Evolutionary conservation across 768 basidiomycete genomes (phyloP).

Genomic region (Solioccasus polychromus): DNA sequence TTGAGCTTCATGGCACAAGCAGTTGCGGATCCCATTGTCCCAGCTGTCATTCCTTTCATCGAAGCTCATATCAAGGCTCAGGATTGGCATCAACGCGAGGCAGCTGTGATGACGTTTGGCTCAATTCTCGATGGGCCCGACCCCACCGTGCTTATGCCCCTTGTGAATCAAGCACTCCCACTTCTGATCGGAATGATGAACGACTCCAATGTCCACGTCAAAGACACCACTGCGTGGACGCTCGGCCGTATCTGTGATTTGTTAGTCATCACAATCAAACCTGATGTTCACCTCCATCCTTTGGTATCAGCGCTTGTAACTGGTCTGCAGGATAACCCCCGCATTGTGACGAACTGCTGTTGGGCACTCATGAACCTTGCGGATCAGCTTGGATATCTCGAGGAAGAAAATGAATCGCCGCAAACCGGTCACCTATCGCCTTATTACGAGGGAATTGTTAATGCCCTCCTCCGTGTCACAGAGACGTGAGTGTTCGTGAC

Average conservation of each 20-base stretch:
- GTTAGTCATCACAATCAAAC: slow-evolving; percentile 81
- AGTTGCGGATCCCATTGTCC: slow-evolving; percentile 87
- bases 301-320: slow-evolving; percentile 80
- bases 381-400: slow-evolving; percentile 78
- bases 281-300: slow-evolving; percentile 81
- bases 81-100: slow-evolving; percentile 96
- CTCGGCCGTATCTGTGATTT: slow-evolving; percentile 93
- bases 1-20: slow-evolving; percentile 85
- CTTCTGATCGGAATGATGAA: slow-evolving; percentile 95
- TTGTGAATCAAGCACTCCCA: slow-evolving; percentile 91
- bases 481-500: slow-evolving; percentile 60
- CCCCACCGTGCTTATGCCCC: slow-evolving; percentile 78
- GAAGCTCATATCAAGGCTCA: slow-evolving; percentile 89
- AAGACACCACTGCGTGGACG: slow-evolving; percentile 98
- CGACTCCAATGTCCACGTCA: slow-evolving; percentile 80
- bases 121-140: slow-evolving; percentile 97
- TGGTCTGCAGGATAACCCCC: slow-evolving; percentile 75
- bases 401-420: slow-evolving; percentile 53
- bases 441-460: slow-evolving; percentile 85
- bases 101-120: slow-evolving; percentile 97
- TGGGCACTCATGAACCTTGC: slow-evolving; percentile 96
- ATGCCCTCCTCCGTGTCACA: slow-evolving; percentile 80
- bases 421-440: slow-evolving; percentile 71
- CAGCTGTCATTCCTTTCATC: slow-evolving; percentile 95
- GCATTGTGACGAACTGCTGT: slow-evolving; percentile 91